phyloP scores from a whole-genome alignment of 2,329 filamentous ascomycete genomes.

The Paraphoma sp. region DNA sequence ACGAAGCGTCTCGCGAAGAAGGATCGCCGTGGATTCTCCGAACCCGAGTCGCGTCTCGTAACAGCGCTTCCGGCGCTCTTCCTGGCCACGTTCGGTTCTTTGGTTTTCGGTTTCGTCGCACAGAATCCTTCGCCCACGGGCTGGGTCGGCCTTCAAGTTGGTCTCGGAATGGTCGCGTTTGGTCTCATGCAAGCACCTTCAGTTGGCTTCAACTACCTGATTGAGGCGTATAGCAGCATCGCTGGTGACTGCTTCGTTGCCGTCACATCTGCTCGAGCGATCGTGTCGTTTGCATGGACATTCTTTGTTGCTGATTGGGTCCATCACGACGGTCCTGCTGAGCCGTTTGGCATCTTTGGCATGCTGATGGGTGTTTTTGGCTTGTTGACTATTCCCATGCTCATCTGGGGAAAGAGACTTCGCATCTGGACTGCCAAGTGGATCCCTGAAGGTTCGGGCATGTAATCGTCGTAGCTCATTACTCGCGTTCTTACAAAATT shows the following conservation, averaged over 20 bases:
- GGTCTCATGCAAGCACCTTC: slow-evolving; percentile 52
- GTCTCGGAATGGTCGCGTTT: slow-evolving; percentile 49
- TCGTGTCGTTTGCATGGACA: slow-evolving; percentile 62
- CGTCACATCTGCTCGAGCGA: slow-evolving; percentile 57
- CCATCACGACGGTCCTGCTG: slow-evolving; percentile 49
- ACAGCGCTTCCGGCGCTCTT: slow-evolving; percentile 48
- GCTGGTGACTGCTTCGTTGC: slow-evolving; percentile 62
- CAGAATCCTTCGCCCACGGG: slow-evolving; percentile 43
- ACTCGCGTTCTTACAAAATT: too few relatives aligned
- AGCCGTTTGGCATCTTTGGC: slow-evolving; percentile 62
- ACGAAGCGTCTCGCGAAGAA: slow-evolving; percentile 47
- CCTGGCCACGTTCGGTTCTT: slow-evolving; percentile 47
- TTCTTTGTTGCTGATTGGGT: slow-evolving; percentile 62
- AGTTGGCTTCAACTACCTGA: slow-evolving; percentile 56
- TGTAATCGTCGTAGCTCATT: slow-evolving; percentile 7
- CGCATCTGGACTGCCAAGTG: slow-evolving; percentile 50
- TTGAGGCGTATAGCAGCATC: slow-evolving; percentile 57
- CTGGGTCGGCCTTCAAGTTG: slow-evolving; percentile 51
- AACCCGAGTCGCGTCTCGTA: slow-evolving; percentile 50
- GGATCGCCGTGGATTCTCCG: slow-evolving; percentile 45
- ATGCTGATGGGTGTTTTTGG: slow-evolving; percentile 60
- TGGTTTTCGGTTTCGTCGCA: slow-evolving; percentile 50
- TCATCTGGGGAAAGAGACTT: slow-evolving; percentile 50
- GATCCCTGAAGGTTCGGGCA: slow-evolving; percentile 27
- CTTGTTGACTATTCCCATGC: slow-evolving; percentile 46